Evolutionary conservation across 148 eudicot genomes (phyloP), one percentile per base, ranked within the genome.

Genomic region (Limonium bicolor): DNA sequence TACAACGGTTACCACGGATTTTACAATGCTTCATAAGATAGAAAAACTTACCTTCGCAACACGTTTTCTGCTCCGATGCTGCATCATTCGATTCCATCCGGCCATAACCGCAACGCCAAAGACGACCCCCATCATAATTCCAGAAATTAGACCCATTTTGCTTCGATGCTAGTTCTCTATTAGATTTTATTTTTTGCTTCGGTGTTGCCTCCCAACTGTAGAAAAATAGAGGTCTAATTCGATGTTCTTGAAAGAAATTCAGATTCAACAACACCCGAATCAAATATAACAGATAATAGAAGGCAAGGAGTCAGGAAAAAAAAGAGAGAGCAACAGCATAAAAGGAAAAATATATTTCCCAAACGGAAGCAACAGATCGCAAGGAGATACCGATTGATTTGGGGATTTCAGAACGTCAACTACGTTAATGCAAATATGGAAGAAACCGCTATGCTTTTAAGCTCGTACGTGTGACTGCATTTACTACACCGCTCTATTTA

Each of bases 11-110:
- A n/a, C n/a, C n/a, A n/a, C n/a, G n/a, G n/a, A n/a, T n/a, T n/a
- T n/a, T n/a, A n/a, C n/a, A n/a, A n/a, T n/a, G n/a, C n/a, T n/a
- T n/a, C n/a, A n/a, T n/a, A n/a, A n/a, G n/a, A n/a, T n/a, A n/a
- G n/a, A n/a, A n/a, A 58, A 19, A 15, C 17, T 22, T 62, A 88
- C 95, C 95, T 84, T 84, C 1, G 79, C 52, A 29, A 61, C 38
- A 5, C 97, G 95, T 61, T 88, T 77, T 12, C 50, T 66, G 63
- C 71, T 63, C 19, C 97, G 74, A 39, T 77, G 63, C 27, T 49
- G 48, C 97, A 88, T 88, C 97, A 88, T 88, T 6, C 74, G 75
- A 15, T 53, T 62, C 97, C 86, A 88, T 21, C 86, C 97, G 16
- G 92, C 92, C 97, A 88, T 84, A 46, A 84, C 45, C 3, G 64